Conservation (phyloP, 2,329 filamentous ascomycete species). For the Cucurbitaria berberidis region DNA sequence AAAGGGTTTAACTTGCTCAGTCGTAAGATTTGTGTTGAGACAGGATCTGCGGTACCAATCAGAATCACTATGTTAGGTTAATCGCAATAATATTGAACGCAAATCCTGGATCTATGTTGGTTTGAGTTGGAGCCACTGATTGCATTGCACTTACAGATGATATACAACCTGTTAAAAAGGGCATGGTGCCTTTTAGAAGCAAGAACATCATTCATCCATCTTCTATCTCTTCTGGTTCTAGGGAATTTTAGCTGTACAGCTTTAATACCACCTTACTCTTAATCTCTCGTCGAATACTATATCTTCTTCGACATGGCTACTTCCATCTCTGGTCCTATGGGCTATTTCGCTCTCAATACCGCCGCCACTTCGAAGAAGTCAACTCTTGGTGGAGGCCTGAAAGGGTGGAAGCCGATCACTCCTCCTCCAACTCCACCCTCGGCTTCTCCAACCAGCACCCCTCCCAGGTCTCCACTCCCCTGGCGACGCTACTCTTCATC, state of each 20-base stretch:
- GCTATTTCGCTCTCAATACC: not conserved
- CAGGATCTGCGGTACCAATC: too few species aligned
- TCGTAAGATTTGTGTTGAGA: too few species aligned
- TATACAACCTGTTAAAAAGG: too few species aligned
- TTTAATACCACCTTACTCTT: not conserved
- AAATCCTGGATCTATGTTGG: too few species aligned
- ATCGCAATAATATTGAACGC: too few species aligned
- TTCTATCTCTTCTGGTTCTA: not conserved
- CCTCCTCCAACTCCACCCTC: not conserved
- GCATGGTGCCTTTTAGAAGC: not conserved
- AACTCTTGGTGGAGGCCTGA: not conserved
- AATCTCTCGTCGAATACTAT: not conserved
- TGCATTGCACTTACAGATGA: too few species aligned
- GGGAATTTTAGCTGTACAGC: not conserved
- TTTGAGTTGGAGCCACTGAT: too few species aligned
- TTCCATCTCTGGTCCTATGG: not conserved
- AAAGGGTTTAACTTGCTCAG: too few species aligned
- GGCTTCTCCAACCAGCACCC: not conserved
- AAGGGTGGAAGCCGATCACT: not conserved
- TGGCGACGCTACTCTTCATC: not conserved
- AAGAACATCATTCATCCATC: not conserved
- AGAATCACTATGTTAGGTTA: too few species aligned
- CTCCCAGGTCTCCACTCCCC: not conserved
- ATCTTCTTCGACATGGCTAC: slow-evolving; percentile 3
- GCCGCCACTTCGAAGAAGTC: not conserved